Evolutionary conservation across 1,284 basidiomycete genomes (phyloP).

Genomic region (Trichosporon sp.): DNA sequence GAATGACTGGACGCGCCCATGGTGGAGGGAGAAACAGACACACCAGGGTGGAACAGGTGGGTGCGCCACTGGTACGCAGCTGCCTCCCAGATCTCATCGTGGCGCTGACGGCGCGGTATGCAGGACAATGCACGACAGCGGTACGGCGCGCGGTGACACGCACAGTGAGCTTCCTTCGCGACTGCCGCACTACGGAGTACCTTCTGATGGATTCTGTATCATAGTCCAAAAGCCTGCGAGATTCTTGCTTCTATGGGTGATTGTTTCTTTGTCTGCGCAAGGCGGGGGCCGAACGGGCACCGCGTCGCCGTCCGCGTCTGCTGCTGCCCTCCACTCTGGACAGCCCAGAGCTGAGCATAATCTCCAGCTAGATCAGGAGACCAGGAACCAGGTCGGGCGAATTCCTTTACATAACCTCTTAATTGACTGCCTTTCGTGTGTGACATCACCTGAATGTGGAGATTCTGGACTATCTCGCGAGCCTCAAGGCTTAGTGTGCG

Average conservation of each 20-base stretch:
- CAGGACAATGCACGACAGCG: too few relatives aligned
- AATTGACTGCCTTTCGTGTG: neutral
- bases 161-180: too few relatives aligned
- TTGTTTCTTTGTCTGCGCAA: too few relatives aligned
- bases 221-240: too few relatives aligned
- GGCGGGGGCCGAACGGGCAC: neutral
- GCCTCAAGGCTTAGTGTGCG: slow-evolving; percentile 1
- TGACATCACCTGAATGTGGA: slow-evolving; percentile 5
- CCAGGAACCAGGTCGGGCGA: neutral
- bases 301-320: neutral
- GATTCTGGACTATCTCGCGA: slow-evolving; percentile 7
- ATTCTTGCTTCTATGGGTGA: neutral
- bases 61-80: too few relatives aligned
- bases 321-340: neutral
- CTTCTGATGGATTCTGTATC: too few relatives aligned
- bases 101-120: too few relatives aligned
- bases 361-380: neutral
- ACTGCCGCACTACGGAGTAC: too few relatives aligned
- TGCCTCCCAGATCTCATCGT: too few relatives aligned
- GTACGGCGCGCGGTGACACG: too few relatives aligned
- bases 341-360: neutral
- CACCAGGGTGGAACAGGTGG: neutral
- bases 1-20: too few relatives aligned
- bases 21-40: too few relatives aligned
- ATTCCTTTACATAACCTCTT: neutral